Evolutionary conservation across 495 filamentous ascomycete genomes (phyloP), one percentile per base, ranked within the genome.

Genomic region (Clavariopsis aquatica): DNA sequence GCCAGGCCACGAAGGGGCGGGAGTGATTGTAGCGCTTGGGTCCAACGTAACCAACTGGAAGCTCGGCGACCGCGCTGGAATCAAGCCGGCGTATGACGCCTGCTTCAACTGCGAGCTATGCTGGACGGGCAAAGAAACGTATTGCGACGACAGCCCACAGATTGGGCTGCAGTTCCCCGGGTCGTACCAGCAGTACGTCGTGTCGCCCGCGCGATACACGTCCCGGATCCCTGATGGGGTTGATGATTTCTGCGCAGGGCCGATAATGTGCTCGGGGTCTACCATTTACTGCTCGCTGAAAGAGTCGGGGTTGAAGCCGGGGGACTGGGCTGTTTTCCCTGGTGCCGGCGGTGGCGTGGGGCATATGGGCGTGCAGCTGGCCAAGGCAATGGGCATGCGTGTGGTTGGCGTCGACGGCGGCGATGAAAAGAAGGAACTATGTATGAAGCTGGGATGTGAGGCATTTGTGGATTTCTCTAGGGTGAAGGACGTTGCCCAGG

Each of bases 141-240:
- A 19, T 2, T 96, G 92, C 78, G 72, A 82, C 1, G 68, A 88
- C 31, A 86, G 89, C 20, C 69, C 80, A 28, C 83, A 95, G 27
- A 93, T 90, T 0, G 92, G 92, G 34, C 93, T 95, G 77, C 93
- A 89, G 2, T 89, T 94, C 57, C 89, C 94, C 74, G 92, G 92
- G 43, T 85, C 85, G 43, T 94, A 96, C 83, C 92, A 96, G 79
- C 87, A 97, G 77, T 96, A 96, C 76, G 82, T 84, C 71, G 84
- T 96, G 71, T 92, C 82, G 49, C 93, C 94, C 73, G 90, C 91
- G 0, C 82, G 85, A n/a, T 96, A 92, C 69, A 89, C 87, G 10
- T 76, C 92, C 74, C 82, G 84, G 65, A 96, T 96, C 65, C 92
- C 93, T 0, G 87, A 89, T 17, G 71, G 71, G 1, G 67, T 89